Percentiles rank a stretch among this genome's conserved stretches.
Evolutionary conservation across 257 asterid genomes (phyloP).

Genomic region (Anisodus acutangulus): DNA sequence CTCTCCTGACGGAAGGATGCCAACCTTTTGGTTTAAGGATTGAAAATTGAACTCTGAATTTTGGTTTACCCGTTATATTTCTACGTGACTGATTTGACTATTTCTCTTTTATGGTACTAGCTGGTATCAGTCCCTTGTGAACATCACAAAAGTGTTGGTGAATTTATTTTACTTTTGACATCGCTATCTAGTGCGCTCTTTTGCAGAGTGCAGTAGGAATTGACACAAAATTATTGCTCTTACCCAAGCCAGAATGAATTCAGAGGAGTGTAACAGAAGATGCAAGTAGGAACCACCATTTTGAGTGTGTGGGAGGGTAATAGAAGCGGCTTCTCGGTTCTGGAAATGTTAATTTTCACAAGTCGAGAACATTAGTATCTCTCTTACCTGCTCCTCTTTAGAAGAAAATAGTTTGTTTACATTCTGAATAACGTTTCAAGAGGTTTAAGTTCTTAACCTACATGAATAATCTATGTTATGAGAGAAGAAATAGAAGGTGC

Average conservation of each 20-base stretch:
- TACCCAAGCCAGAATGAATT: background rate
- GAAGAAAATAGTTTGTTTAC: background rate
- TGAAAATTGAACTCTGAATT: background rate
- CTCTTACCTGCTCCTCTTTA: background rate
- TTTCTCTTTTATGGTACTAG: background rate
- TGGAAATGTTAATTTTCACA: background rate
- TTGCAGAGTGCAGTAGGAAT: conserved; percentile 15
- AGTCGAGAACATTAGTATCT: background rate
- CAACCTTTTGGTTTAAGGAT: background rate
- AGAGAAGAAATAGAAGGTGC: background rate
- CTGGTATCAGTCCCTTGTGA: background rate
- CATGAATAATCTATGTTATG: background rate
- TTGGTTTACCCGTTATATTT: conserved; percentile 9
- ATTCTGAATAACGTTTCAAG: background rate
- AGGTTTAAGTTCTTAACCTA: background rate
- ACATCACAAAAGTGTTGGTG: background rate
- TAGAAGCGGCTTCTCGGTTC: background rate
- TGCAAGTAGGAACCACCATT: background rate
- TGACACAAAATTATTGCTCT: background rate
- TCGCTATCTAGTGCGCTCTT: background rate
- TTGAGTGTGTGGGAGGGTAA: background rate
- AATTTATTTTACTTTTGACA: background rate
- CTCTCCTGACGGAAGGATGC: conserved; percentile 53
- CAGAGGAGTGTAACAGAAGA: background rate
- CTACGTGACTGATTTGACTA: background rate